These are phyloP conservation scores for Arabidopsis hybrid DNA, from an alignment of 441 rosid genomes.

Conservation along the genomic window DNA sequence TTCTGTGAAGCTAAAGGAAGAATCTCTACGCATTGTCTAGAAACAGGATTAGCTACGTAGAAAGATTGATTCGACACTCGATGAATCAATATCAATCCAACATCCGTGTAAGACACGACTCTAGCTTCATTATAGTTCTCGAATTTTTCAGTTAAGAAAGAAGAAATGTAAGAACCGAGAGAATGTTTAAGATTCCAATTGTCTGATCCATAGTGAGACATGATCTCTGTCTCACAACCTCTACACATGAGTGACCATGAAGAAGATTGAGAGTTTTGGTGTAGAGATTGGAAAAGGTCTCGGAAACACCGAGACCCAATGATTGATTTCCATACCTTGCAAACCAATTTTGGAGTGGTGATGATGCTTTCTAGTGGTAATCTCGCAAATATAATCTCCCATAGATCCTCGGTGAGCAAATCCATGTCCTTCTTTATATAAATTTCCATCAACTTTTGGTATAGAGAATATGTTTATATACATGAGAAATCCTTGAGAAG, in stretches of 20 bases:
- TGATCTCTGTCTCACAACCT: not conserved
- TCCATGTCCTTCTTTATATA: not conserved
- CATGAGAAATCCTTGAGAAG: constrained; percentile 21
- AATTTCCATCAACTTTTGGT: not conserved
- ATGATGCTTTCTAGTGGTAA: not conserved
- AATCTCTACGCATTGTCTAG: constrained; percentile 7
- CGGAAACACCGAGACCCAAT: not conserved
- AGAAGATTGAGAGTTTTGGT: not conserved
- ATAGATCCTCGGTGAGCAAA: not conserved
- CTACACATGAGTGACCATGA: constrained; percentile 24
- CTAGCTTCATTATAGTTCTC: not conserved
- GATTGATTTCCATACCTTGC: constrained; percentile 25
- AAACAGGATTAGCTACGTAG: constrained; percentile 20
- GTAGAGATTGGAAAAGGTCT: not conserved
- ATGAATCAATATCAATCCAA: constrained; percentile 1
- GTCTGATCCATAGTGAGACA: not conserved
- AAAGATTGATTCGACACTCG: not conserved
- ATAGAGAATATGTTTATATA: constrained; percentile 4
- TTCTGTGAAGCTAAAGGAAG: not conserved
- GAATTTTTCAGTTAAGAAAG: too few relatives aligned
- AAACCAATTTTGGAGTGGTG: not conserved
- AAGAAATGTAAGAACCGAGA: not conserved
- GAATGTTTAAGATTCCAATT: not conserved
- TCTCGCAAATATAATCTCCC: not conserved
- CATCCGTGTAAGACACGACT: constrained; percentile 23